phyloP scores from a whole-genome alignment of 306 rosid species.

The Castanospermum australe region DNA sequence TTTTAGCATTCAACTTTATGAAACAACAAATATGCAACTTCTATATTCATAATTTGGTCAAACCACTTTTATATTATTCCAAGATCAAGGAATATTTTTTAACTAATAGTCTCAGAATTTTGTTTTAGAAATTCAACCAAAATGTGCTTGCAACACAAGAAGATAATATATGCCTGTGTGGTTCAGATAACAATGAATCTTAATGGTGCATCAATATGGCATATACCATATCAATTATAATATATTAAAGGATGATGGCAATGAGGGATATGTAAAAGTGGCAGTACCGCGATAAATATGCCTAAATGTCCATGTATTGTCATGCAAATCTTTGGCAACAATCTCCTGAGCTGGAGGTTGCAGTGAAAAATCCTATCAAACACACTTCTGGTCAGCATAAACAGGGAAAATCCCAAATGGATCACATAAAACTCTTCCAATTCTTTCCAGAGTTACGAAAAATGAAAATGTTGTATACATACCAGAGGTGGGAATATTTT shows the following conservation, averaged over 20 bases:
- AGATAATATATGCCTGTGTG: not conserved
- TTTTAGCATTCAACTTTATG: constrained; percentile 15
- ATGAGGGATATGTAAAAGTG: constrained; percentile 18
- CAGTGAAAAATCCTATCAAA: constrained; percentile 80
- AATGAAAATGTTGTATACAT: constrained; percentile 25
- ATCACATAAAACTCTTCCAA: constrained; percentile 3
- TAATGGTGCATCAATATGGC: not conserved
- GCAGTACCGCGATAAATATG: constrained; percentile 92
- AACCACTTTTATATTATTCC: not conserved
- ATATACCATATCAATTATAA: not conserved
- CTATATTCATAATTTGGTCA: not conserved
- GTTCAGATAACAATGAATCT: constrained; percentile 8
- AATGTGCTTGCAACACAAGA: not conserved
- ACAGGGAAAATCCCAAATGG: not conserved
- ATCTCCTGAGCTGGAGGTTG: constrained; percentile 99
- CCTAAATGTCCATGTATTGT: constrained; percentile 85
- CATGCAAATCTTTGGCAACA: constrained; percentile 90
- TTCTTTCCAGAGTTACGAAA: not conserved
- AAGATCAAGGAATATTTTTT: not conserved
- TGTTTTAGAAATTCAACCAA: not conserved
- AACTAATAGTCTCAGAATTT: not conserved
- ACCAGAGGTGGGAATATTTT: constrained; percentile 94
- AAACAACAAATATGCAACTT: constrained; percentile 1
- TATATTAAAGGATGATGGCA: not conserved
- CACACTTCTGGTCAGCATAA: constrained; percentile 31